Base-by-base conservation (phyloP, 495 filamentous ascomycete genomes). In the Parathielavia appendiculata region DNA sequence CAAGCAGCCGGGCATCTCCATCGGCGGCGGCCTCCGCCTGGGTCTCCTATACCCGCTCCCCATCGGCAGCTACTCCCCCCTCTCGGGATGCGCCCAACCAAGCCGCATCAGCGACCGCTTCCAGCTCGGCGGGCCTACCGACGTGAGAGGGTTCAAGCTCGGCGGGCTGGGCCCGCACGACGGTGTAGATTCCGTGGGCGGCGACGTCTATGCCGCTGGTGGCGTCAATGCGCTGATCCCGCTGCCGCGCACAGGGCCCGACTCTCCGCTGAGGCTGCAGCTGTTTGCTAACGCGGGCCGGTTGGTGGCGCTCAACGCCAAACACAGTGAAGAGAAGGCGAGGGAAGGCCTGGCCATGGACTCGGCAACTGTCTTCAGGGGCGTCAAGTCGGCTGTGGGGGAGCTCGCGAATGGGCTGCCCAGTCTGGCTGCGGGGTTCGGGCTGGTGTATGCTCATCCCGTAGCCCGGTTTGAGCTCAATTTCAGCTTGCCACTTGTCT, bases 61-160 rank as follows among this genome's bases (percentile, higher is more conserved):
- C n/a, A 50, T 72, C 12, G 79, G 78, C 1, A 82, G 90, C 53
- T 83, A 30, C 26, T 30, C 26, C 26, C 26, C 81, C 12, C 68
- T 87, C 30, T 75, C 77, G 20, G 80, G 78, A 60, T 19, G 54
- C 19, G 63, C 83, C 71, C 34, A 78, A 35, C 83, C 87, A 4
- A 92, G 89, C 51, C 82, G 89, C 26, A 80, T 96, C 62, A 96
- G 92, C 71, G 93, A 98, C 71, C 91, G 93, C 34, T 97, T 98
- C 78, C 82, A 87, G 51, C 89, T 98, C 40, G 93, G 93, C 46
- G 93, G 95, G 0, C 92, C 93, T 0, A 95, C 91, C 20, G 91
- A 96, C 68, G 90, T 98, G 32, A 87, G 93, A 51, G 93, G 92
- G 6, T 98, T 97, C 80, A 86, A 89, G 32, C 80, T 96, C 39